A percentile compares a stretch with the other conserved stretches of the same genome.
Conservation (phyloP, 2,329 filamentous ascomycete genomes). For the Aspergillus nomiae region DNA sequence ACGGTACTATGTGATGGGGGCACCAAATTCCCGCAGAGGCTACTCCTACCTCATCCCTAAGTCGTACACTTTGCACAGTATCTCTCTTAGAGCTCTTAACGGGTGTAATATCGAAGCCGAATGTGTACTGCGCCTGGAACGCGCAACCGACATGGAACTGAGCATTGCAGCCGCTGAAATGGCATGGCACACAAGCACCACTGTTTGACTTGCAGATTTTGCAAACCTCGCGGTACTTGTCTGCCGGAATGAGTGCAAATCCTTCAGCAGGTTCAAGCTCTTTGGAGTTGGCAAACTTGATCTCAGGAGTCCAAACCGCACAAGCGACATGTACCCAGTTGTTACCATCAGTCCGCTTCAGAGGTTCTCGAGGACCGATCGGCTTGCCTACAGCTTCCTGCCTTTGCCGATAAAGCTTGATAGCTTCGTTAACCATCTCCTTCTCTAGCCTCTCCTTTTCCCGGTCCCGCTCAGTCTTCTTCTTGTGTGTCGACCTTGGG, state of each 20-base stretch:
- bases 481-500: constrained; percentile 75
- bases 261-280: constrained; percentile 85
- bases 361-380: constrained; percentile 78
- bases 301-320: constrained; percentile 86
- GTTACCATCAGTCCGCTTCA: constrained; percentile 93
- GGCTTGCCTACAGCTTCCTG: constrained; percentile 86
- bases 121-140: constrained; percentile 74
- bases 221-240: constrained; percentile 76
- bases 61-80: constrained; percentile 73
- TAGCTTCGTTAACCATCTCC: constrained; percentile 76
- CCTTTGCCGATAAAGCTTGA: constrained; percentile 77
- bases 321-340: constrained; percentile 98
- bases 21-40: constrained; percentile 90
- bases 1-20: constrained; percentile 79
- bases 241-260: constrained; percentile 75
- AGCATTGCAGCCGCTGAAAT: constrained; percentile 55
- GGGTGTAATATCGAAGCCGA: constrained; percentile 88
- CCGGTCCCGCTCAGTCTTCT: constrained; percentile 89
- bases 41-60: constrained; percentile 78
- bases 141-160: constrained; percentile 89
- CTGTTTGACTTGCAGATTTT: constrained; percentile 74
- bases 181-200: constrained; percentile 82
- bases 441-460: constrained; percentile 86
- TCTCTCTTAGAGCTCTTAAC: constrained; percentile 88
- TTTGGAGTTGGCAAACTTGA: constrained; percentile 85